Evolutionary conservation across 306 rosid genomes (phyloP).

Genomic region (Gastrolobium bilobum): DNA sequence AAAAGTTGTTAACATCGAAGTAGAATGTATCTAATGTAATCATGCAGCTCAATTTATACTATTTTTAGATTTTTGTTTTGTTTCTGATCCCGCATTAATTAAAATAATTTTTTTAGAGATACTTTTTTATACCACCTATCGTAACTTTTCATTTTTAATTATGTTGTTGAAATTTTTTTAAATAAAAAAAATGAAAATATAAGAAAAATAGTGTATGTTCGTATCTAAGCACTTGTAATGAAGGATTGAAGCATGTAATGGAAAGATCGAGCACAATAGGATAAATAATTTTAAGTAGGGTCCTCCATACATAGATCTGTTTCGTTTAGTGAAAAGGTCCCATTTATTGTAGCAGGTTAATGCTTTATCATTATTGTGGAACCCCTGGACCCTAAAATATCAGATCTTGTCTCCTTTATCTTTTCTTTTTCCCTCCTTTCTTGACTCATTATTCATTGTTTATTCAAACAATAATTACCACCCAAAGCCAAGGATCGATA

Average conservation of each 20-base stretch:
- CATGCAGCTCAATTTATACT: background rate
- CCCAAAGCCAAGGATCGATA: background rate
- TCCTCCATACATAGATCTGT: background rate
- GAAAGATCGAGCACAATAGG: conserved; percentile 16
- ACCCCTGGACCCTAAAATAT: conserved; percentile 29
- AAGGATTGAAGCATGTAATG: background rate
- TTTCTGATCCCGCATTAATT: background rate
- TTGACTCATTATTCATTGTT: background rate
- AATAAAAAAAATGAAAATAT: background rate
- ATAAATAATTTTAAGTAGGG: conserved; percentile 9
- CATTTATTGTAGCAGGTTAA: conserved; percentile 19
- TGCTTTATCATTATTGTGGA: background rate
- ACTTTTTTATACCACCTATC: background rate
- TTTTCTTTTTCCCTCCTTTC: background rate
- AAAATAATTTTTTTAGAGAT: background rate
- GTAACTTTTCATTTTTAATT: background rate
- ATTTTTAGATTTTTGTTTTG: background rate
- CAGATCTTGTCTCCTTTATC: conserved; percentile 16
- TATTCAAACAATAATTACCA: background rate
- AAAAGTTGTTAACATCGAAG: background rate
- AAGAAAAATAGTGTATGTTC: background rate
- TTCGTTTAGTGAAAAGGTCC: conserved; percentile 33
- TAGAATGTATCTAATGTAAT: background rate
- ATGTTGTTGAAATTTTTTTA: background rate
- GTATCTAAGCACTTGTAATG: background rate